Evolutionary conservation across 495 filamentous ascomycete genomes (phyloP).

Genomic region (Daldinia caldariorum): DNA sequence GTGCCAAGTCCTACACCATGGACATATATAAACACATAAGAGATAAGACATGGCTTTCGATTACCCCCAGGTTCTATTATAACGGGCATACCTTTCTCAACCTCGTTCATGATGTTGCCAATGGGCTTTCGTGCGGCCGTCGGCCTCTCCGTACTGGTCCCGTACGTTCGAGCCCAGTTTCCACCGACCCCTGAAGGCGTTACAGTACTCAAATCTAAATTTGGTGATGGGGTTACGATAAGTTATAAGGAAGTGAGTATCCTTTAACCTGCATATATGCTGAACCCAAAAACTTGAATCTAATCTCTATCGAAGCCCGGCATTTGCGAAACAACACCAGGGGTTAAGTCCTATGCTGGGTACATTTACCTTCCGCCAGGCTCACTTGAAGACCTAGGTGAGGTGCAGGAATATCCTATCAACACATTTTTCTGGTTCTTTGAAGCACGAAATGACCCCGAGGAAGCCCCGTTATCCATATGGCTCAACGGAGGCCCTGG

Average conservation of each 20-base stretch:
- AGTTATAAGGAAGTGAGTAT: slow-evolving; percentile 69
- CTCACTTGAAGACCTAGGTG: slow-evolving; percentile 42
- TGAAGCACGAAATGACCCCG: slow-evolving; percentile 53
- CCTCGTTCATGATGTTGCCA: slow-evolving; percentile 18
- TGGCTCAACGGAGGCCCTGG: slow-evolving; percentile 50
- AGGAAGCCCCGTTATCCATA: slow-evolving; percentile 53
- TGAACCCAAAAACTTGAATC: not conserved
- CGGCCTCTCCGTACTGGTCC: slow-evolving; percentile 20
- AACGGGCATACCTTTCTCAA: not conserved
- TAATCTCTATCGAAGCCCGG: slow-evolving; percentile 42
- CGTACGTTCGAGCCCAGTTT: slow-evolving; percentile 56
- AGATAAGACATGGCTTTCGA: slow-evolving; percentile 2
- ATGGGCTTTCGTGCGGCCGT: slow-evolving; percentile 14
- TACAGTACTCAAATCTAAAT: slow-evolving; percentile 65
- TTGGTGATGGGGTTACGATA: slow-evolving; percentile 67
- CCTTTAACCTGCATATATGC: no score
- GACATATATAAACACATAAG: slow-evolving; percentile 3
- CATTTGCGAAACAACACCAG: slow-evolving; percentile 49
- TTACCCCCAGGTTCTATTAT: not conserved
- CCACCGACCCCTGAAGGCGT: slow-evolving; percentile 65
- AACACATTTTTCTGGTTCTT: slow-evolving; percentile 54
- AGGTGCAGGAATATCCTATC: slow-evolving; percentile 46
- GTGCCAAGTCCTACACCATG: slow-evolving; percentile 20
- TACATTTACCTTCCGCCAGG: slow-evolving; percentile 47
- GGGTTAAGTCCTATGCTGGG: slow-evolving; percentile 49